Percentiles rank a stretch among this genome's conserved stretches.
phyloP scores from a whole-genome alignment of 176 grass and related monocot genomes.

The Eleusine indica region DNA sequence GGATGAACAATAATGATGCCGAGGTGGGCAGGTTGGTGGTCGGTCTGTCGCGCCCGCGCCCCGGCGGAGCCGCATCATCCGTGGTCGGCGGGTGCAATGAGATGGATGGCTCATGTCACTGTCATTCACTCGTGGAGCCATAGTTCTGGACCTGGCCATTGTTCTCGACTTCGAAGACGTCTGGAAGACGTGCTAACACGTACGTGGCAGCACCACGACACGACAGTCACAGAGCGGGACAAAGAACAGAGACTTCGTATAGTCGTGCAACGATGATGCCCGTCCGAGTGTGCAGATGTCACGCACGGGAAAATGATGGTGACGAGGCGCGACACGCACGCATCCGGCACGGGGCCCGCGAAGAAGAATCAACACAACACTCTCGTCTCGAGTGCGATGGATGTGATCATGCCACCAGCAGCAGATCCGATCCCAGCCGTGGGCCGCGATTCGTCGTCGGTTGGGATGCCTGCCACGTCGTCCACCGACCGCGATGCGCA shows the following conservation, averaged over 20 bases:
- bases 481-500: background rate
- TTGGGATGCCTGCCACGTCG: background rate
- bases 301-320: background rate
- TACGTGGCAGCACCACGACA: background rate
- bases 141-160: background rate
- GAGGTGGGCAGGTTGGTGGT: background rate
- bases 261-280: too few species aligned
- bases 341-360: background rate
- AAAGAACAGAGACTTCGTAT: too few species aligned
- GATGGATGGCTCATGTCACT: background rate
- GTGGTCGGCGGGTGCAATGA: constrained; percentile 11
- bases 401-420: background rate
- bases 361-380: too few species aligned
- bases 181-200: background rate
- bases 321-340: background rate
- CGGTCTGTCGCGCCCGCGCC: background rate
- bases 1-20: too few species aligned
- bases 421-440: background rate
- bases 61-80: background rate
- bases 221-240: background rate
- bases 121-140: background rate
- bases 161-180: background rate
- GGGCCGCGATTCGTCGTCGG: background rate
- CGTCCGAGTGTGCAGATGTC: background rate
- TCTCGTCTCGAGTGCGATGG: background rate